Base-by-base conservation (phyloP, 2,329 filamentous ascomycete species). In the Macrophomina tecta region DNA sequence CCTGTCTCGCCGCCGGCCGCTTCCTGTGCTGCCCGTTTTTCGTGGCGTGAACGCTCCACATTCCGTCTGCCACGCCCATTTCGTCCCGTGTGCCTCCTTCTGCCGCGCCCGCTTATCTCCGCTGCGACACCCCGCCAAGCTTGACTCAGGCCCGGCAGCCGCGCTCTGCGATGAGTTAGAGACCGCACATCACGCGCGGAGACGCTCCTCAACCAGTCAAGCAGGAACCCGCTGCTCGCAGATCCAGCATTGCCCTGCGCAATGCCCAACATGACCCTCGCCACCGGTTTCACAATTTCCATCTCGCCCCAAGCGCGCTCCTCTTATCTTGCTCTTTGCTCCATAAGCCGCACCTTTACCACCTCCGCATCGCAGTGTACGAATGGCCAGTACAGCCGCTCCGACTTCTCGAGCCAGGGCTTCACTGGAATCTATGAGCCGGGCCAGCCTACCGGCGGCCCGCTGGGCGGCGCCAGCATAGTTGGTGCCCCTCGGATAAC, bases 371-470 rank as follows among this genome's bases (percentile, higher is more conserved):
- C 77, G 58, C 69, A 65, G 48, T 70, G 71, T 52, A 83, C 82
- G 4, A 80, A 74, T 1, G 83, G 83, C 30, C 81, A 85, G 68
- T 89, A 87, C 71, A 81, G 84, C 70, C 84, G 87, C 46, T 87
- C 86, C 8, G 87, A 90, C 77, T 90, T 90, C 70, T 83, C 85
- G 66, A 85, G 83, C 63, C 87, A 89, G 73, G 85, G 85, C 18
- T 91, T 84, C 75, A 87, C 87, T 8, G 83, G 84, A 51, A 84
- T 82, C 69, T 91, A 91, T 79, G 89, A 91, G 73, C 80, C 88
- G 5, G 86, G 84, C 5, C 79, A 84, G 62, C 87, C 87, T 3
- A 90, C 87, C 16, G 80, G 83, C 32, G 89, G 89, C 0, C 89
- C 89, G n/a, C 77, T 91, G 65, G 84, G 84, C 45, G 86, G 84